A percentile compares a stretch with the other conserved stretches of the same genome.
Conservation (phyloP, 306 rosid genomes). For the Crataegus laevigata region DNA sequence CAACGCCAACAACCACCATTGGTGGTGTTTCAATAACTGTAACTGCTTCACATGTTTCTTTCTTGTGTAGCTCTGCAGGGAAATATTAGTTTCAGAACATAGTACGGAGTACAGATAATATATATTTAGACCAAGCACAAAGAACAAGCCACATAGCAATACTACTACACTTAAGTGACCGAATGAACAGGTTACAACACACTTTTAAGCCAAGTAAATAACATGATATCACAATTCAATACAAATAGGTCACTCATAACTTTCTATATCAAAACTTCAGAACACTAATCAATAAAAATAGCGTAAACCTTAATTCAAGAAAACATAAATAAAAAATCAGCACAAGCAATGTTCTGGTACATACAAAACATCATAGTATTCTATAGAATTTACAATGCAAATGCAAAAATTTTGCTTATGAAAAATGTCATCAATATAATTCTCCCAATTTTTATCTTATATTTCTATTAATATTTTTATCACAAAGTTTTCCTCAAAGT, state of each 20-base stretch:
- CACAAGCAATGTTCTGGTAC: not conserved
- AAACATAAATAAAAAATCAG: not conserved
- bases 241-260: not conserved
- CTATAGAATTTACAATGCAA: not conserved
- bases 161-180: not conserved
- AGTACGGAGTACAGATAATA: no score
- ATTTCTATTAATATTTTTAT: not conserved
- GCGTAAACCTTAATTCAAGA: not conserved
- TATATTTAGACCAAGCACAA: no score
- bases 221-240: not conserved
- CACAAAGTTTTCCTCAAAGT: not conserved
- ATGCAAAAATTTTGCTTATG: not conserved
- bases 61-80: conserved; percentile 61
- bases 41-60: conserved; percentile 82
- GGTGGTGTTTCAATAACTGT: conserved; percentile 80
- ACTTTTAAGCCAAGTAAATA: not conserved
- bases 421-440: not conserved
- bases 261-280: not conserved
- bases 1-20: conserved; percentile 61
- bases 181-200: not conserved
- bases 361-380: not conserved
- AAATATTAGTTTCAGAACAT: not conserved
- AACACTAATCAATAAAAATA: not conserved
- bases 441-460: not conserved
- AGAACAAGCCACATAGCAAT: not conserved